Evolutionary conservation across 139 green algal species (phyloP).

Genomic region (Chlorella sorokiniana): DNA sequence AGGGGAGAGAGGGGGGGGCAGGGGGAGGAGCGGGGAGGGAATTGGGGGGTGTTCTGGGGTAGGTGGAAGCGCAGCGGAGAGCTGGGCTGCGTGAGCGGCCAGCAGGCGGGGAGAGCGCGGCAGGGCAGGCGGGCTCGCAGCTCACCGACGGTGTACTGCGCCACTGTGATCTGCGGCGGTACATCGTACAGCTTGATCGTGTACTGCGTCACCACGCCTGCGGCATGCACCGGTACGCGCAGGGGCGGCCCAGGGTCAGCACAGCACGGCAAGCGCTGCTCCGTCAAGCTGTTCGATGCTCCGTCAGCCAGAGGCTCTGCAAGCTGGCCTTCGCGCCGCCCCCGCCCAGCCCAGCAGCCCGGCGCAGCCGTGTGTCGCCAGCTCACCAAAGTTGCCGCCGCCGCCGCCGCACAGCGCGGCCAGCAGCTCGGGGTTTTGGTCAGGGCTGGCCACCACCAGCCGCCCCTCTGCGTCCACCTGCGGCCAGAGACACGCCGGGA

Average conservation of each 20-base stretch:
- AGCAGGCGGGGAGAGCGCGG: no score
- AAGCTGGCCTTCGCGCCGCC: background rate
- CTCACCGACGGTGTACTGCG: background rate
- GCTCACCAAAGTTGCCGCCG: slow-evolving; percentile 23
- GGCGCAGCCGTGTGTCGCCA: no score
- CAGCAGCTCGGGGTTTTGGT: slow-evolving; percentile 9
- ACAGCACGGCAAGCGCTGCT: background rate
- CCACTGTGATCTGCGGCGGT: background rate
- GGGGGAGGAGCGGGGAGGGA: no score
- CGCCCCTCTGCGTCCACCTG: slow-evolving; percentile 5
- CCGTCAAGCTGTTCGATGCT: background rate
- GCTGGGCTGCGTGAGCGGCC: background rate
- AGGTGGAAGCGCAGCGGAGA: background rate
- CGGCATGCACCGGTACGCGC: background rate
- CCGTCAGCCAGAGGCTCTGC: background rate
- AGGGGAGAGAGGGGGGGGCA: background rate
- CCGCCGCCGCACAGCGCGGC: background rate
- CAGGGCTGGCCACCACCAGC: background rate
- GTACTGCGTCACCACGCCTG: slow-evolving; percentile 7
- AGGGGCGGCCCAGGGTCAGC: background rate
- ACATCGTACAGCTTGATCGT: background rate
- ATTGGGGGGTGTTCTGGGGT: no score
- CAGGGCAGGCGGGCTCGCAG: background rate
- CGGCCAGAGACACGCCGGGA: background rate
- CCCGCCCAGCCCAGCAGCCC: no score